phyloP scores from a whole-genome alignment of 768 basidiomycete species.

The Rhodosporidiobolus sp. region DNA sequence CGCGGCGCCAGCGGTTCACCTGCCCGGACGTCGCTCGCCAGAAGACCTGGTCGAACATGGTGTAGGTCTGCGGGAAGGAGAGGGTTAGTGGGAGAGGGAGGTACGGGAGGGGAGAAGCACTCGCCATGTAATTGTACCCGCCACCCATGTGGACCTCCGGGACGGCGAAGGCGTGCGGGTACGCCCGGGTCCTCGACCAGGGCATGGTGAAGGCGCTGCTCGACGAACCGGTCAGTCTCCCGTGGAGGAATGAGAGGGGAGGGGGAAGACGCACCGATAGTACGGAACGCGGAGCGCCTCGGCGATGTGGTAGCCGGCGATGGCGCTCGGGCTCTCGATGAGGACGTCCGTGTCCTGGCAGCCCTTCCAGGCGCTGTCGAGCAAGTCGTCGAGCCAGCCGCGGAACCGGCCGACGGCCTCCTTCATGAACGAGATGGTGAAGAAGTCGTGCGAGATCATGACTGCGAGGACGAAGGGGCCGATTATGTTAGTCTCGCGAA shows the following conservation, averaged over 20 bases:
- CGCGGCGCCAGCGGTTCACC: conserved; percentile 87
- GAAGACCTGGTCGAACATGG: conserved; percentile 97
- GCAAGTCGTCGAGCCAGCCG: conserved; percentile 93
- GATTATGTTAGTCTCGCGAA: not conserved
- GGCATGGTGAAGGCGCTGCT: conserved; percentile 85
- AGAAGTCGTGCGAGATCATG: conserved; percentile 96
- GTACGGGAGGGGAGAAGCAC: conserved; percentile 17
- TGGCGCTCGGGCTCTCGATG: conserved; percentile 92
- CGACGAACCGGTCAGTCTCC: not conserved
- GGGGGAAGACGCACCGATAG: conserved; percentile 57
- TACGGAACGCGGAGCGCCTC: conserved; percentile 91
- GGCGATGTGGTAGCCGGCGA: conserved; percentile 95
- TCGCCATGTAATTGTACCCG: conserved; percentile 95
- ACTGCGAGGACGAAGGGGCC: conserved; percentile 51
- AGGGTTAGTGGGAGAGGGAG: not conserved
- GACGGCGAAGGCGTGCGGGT: conserved; percentile 93
- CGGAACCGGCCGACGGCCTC: conserved; percentile 85
- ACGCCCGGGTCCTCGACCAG: conserved; percentile 92
- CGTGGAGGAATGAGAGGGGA: too few species aligned
- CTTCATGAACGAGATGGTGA: conserved; percentile 89
- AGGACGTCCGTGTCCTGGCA: conserved; percentile 87
- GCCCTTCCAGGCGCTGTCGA: conserved; percentile 92
- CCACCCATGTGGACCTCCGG: conserved; percentile 98
- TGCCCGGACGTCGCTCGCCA: conserved; percentile 93
- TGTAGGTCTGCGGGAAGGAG: conserved; percentile 55